Percentiles rank a stretch among this genome's conserved stretches.
phyloP scores from a whole-genome alignment of 2,329 filamentous ascomycete species.

The Diaporthe citrichinensis region DNA sequence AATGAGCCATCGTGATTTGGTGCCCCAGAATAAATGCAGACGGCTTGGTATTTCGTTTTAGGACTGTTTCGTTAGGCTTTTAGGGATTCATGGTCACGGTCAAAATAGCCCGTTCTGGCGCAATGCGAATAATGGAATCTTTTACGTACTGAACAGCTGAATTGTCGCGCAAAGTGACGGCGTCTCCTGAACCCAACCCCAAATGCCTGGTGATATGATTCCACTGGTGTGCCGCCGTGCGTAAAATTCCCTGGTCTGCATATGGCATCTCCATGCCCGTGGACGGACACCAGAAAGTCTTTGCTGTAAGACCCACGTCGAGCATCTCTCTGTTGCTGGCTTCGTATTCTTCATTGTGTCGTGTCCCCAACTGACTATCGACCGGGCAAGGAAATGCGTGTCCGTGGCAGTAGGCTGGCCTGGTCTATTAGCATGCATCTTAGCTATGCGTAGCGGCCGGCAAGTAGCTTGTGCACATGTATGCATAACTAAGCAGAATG shows the following conservation, averaged over 20 bases:
- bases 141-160: conserved; percentile 7
- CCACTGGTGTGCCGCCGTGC: too few species aligned
- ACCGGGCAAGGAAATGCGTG: neutral
- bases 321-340: too few species aligned
- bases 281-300: neutral
- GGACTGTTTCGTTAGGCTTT: conserved; percentile 38
- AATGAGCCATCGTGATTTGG: conserved; percentile 21
- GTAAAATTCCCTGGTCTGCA: neutral
- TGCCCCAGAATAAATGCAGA: conserved; percentile 24
- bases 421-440: too few species aligned
- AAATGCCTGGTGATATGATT: neutral
- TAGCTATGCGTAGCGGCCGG: neutral
- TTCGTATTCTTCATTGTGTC: neutral
- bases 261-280: neutral
- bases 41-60: conserved; percentile 32
- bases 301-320: neutral
- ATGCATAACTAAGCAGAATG: neutral
- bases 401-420: neutral
- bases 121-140: conserved; percentile 38
- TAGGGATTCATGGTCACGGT: conserved; percentile 37
- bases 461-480: neutral
- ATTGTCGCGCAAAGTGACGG: neutral
- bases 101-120: conserved; percentile 40
- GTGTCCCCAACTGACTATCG: neutral
- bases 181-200: neutral